These are phyloP conservation scores for Meira nashicola DNA, from an alignment of 1,284 basidiomycete genomes.

Conservation along the genomic window DNA sequence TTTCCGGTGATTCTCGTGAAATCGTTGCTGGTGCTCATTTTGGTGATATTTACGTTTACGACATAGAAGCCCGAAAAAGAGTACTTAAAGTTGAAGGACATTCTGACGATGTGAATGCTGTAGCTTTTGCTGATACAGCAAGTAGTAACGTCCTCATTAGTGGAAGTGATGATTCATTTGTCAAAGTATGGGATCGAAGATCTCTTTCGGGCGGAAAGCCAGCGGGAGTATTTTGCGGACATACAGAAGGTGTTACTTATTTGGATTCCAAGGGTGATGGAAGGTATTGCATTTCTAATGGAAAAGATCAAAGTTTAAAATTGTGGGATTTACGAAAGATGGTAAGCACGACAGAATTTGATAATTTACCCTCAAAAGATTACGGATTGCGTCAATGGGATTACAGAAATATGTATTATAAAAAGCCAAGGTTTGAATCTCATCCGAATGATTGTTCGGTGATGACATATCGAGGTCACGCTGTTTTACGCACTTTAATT, in stretches of 20 bases:
- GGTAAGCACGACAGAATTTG: slow-evolving; percentile 70
- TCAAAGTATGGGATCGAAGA: slow-evolving; percentile 93
- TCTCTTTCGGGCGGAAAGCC: slow-evolving; percentile 73
- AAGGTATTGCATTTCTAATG: slow-evolving; percentile 91
- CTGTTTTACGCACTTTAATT: slow-evolving; percentile 86
- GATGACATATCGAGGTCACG: slow-evolving; percentile 86
- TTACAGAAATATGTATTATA: slow-evolving; percentile 63
- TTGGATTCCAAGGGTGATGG: slow-evolving; percentile 66
- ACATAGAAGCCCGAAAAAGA: slow-evolving; percentile 72
- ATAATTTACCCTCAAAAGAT: slow-evolving; percentile 17
- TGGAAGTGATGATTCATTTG: slow-evolving; percentile 85
- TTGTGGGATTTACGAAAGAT: slow-evolving; percentile 94
- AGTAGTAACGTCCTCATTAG: slow-evolving; percentile 90
- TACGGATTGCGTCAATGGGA: slow-evolving; percentile 71
- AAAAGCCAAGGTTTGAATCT: slow-evolving; percentile 58
- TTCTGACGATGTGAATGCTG: slow-evolving; percentile 82
- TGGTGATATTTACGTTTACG: slow-evolving; percentile 77
- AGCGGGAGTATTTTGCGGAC: slow-evolving; percentile 85
- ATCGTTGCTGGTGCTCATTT: slow-evolving; percentile 63
- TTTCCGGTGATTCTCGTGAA: slow-evolving; percentile 91
- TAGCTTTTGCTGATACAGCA: slow-evolving; percentile 86
- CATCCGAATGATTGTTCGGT: slow-evolving; percentile 84
- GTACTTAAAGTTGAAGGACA: slow-evolving; percentile 81
- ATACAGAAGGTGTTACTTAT: slow-evolving; percentile 65
- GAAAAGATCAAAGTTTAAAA: slow-evolving; percentile 87